Conservation (phyloP, 2,329 filamentous ascomycete species). For the Clonostachys solani region DNA sequence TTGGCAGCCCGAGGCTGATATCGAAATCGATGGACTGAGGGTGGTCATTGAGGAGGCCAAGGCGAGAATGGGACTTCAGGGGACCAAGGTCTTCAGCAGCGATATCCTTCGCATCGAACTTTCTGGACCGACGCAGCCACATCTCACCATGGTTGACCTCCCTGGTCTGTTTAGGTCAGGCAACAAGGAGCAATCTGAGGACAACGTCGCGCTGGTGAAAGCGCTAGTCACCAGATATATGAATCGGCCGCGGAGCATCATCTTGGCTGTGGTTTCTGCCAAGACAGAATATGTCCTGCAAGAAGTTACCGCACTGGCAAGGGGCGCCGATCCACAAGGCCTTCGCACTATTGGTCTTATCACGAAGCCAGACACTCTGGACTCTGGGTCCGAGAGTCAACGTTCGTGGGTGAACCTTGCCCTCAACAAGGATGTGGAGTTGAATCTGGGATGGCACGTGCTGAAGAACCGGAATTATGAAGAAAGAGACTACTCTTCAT, state of each 20-base stretch:
- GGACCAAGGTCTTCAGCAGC: conserved; percentile 31
- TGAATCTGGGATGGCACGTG: conserved; percentile 49
- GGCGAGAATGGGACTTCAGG: conserved; percentile 41
- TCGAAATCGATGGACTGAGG: conserved; percentile 15
- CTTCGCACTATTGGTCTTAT: conserved; percentile 50
- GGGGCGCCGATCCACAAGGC: conserved; percentile 13
- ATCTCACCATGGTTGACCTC: conserved; percentile 56
- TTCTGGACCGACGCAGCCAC: conserved; percentile 37
- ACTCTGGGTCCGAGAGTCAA: conserved; percentile 30
- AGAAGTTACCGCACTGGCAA: conserved; percentile 43
- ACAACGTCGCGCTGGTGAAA: conserved; percentile 22
- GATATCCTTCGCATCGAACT: conserved; percentile 45
- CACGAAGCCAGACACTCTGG: conserved; percentile 47
- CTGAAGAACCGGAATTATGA: conserved; percentile 40
- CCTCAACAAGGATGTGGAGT: conserved; percentile 36
- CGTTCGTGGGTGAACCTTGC: conserved; percentile 32
- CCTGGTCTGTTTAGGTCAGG: conserved; percentile 49
- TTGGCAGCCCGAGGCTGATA: neutral
- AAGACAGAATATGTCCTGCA: conserved; percentile 57
- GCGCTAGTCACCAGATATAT: conserved; percentile 50
- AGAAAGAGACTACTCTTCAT: conserved; percentile 16
- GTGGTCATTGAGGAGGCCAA: conserved; percentile 34
- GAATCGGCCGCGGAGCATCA: conserved; percentile 50
- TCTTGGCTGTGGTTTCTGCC: conserved; percentile 54
- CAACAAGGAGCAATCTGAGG: conserved; percentile 37